These are phyloP conservation scores for Candida stauntonica DNA, from an alignment of 805 yeast species.

Conservation along the genomic window DNA sequence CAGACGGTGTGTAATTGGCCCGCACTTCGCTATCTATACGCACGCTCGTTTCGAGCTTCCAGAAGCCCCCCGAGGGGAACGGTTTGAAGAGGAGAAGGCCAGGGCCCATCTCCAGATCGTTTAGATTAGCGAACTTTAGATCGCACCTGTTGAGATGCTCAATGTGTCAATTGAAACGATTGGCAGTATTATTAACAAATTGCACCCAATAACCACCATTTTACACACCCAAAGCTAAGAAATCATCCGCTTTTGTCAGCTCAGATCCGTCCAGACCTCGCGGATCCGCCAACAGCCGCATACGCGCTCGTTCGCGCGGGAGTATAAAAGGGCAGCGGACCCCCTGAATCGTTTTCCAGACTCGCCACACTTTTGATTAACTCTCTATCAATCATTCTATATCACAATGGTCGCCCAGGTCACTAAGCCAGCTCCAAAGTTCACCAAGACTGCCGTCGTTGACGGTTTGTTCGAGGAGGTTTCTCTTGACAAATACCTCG, in stretches of 20 bases:
- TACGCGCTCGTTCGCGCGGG: conserved; percentile 1
- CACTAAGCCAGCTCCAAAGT: conserved; percentile 94
- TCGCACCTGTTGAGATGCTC: too few relatives aligned
- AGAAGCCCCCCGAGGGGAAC: too few relatives aligned
- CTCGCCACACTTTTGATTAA: neutral
- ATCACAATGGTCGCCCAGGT: conserved; percentile 77
- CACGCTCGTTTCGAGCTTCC: neutral
- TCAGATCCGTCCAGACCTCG: conserved; percentile 12
- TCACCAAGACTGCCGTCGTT: conserved; percentile 95
- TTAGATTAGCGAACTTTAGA: neutral
- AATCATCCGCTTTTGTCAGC: conserved; percentile 20
- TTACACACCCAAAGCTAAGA: too few relatives aligned
- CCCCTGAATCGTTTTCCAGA: neutral
- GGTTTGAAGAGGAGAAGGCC: too few relatives aligned
- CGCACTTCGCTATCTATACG: neutral
- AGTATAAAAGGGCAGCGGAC: neutral
- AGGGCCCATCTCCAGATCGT: too few relatives aligned
- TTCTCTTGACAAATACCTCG: conserved; percentile 78
- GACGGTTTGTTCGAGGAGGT: conserved; percentile 96
- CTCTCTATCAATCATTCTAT: neutral
- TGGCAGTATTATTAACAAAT: too few relatives aligned
- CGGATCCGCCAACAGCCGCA: neutral
- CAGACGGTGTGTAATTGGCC: too few relatives aligned
- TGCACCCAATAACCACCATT: too few relatives aligned
- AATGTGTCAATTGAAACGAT: too few relatives aligned